Evolutionary conservation across 2,329 filamentous ascomycete species (phyloP).

Genomic region (Pezizomycotina sp.): DNA sequence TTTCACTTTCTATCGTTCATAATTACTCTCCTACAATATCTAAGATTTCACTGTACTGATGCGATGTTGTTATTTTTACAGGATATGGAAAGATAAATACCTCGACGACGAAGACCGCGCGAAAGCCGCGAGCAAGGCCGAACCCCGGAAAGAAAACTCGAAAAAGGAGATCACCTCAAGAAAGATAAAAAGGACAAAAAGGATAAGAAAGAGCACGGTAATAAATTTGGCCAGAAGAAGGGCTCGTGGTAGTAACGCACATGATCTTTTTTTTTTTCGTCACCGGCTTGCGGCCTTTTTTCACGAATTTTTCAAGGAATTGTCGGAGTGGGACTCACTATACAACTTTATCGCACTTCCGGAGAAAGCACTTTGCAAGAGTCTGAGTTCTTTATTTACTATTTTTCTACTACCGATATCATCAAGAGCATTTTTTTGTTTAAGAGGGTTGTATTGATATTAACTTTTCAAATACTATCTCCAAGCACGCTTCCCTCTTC

Average conservation of each 20-base stretch:
- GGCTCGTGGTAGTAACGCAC: conserved; percentile 12
- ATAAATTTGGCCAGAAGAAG: conserved; percentile 18
- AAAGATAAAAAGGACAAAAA: conserved; percentile 28
- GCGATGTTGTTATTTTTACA: conserved; percentile 29
- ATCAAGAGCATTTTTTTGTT: background rate
- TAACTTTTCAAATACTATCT: conserved; percentile 29
- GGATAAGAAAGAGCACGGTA: conserved; percentile 15
- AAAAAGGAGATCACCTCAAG: conserved; percentile 30
- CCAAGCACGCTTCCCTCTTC: conserved; percentile 20
- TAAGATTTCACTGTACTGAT: conserved; percentile 9
- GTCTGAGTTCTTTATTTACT: background rate
- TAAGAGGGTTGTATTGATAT: conserved; percentile 33
- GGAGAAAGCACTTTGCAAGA: background rate
- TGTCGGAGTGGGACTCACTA: conserved; percentile 12
- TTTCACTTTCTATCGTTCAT: too few species aligned
- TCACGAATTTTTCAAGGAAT: conserved; percentile 20
- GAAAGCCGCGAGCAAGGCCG: conserved; percentile 23
- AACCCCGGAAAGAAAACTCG: conserved; percentile 33
- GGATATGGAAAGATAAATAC: conserved; percentile 96
- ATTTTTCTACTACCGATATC: background rate
- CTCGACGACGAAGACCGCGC: conserved; percentile 41
- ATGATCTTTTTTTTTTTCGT: conserved; percentile 12
- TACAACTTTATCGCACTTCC: background rate
- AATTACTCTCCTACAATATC: too few species aligned
- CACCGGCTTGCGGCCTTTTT: conserved; percentile 3